A percentile compares a stretch with the other conserved stretches of the same genome.
These are phyloP conservation scores for Knufia fluminis DNA, from an alignment of 2,329 filamentous ascomycete species.

Conservation along the genomic window DNA sequence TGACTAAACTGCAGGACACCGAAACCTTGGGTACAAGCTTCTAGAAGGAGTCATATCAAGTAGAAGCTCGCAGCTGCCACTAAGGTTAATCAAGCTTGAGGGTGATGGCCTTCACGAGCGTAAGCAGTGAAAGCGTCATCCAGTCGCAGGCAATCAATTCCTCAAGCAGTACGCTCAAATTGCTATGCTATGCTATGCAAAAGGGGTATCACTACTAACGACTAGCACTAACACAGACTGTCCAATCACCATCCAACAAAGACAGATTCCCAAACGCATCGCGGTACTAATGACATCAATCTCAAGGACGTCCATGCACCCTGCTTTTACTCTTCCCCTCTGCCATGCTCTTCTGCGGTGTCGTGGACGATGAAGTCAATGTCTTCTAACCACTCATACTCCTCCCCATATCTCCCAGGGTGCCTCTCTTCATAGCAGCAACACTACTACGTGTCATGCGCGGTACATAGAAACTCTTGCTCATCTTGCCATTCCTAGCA, in stretches of 20 bases:
- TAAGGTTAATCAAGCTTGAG: too few relatives aligned
- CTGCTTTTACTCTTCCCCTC: background rate
- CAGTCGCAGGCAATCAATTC: too few relatives aligned
- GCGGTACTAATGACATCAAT: background rate
- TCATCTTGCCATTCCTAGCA: conserved; percentile 17
- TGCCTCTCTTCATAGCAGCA: conserved; percentile 31
- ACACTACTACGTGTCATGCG: conserved; percentile 34
- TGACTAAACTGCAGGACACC: too few relatives aligned
- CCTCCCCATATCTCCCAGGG: conserved; percentile 37
- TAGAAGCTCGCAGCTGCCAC: too few relatives aligned
- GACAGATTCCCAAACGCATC: background rate
- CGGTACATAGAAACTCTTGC: conserved; percentile 23
- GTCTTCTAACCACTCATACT: conserved; percentile 27
- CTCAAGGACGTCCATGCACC: background rate
- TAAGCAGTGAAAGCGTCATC: too few relatives aligned
- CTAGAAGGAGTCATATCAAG: too few relatives aligned
- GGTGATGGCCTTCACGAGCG: too few relatives aligned
- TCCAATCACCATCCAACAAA: background rate
- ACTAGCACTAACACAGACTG: background rate
- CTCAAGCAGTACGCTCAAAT: too few relatives aligned
- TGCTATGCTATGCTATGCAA: background rate
- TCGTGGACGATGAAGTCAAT: background rate
- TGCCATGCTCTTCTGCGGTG: background rate
- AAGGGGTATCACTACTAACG: background rate
- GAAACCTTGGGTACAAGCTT: too few relatives aligned